phyloP scores from a whole-genome alignment of 2,329 filamentous ascomycete species.

The Colletotrichum australisinense region DNA sequence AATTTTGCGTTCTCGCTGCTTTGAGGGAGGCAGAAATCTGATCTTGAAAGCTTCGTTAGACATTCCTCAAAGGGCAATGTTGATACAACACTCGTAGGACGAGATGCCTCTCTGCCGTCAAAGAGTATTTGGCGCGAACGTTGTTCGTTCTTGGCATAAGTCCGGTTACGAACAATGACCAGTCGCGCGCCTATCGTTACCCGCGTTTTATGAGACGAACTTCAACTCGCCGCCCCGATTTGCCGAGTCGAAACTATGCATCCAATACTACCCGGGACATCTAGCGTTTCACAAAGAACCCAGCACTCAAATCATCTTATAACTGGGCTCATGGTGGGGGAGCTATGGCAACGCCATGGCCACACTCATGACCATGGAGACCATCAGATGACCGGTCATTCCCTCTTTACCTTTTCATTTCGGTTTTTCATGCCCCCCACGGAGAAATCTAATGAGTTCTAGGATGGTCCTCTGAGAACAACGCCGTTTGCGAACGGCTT shows the following conservation, averaged over 20 bases:
- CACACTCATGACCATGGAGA: background rate
- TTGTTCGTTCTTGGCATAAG: background rate
- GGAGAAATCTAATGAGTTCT: background rate
- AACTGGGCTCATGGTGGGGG: background rate
- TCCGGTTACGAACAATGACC: background rate
- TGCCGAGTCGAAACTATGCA: background rate
- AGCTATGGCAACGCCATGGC: background rate
- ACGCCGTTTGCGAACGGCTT: background rate
- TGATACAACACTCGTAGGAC: background rate
- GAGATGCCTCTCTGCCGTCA: background rate
- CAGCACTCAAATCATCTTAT: background rate
- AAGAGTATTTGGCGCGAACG: background rate
- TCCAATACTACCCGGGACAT: background rate
- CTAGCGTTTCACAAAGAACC: background rate
- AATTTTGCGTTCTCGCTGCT: background rate
- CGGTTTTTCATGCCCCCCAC: background rate
- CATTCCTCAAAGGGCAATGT: background rate
- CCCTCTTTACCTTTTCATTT: background rate
- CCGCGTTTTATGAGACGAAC: background rate
- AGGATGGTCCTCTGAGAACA: background rate
- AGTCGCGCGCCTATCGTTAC: background rate
- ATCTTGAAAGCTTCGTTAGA: background rate
- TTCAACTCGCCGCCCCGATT: background rate
- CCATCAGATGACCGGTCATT: background rate
- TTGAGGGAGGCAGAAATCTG: background rate